Percentiles rank a stretch among this genome's conserved stretches.
These are phyloP conservation scores for Nitzschia sp. DNA, from an alignment of 108 stramenopile genomes.

Conservation along the genomic window DNA sequence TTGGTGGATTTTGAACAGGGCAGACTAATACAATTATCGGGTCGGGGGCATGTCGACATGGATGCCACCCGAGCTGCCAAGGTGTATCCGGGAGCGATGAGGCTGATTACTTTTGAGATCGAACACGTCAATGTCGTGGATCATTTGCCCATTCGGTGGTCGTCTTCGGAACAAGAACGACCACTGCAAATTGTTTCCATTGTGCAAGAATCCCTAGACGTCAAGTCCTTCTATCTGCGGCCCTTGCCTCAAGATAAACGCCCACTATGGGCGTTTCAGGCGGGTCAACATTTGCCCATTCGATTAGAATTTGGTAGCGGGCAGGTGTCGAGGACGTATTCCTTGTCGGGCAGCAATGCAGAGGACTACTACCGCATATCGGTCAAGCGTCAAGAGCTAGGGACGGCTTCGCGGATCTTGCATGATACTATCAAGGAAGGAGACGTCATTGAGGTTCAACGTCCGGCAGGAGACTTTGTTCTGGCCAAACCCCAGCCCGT, in stretches of 20 bases:
- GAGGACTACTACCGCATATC: conserved; percentile 34
- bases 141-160: conserved; percentile 33
- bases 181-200: conserved; percentile 8
- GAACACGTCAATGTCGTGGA: conserved; percentile 30
- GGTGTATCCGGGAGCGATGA: conserved; percentile 23
- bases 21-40: conserved; percentile 34
- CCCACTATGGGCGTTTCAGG: conserved; percentile 18
- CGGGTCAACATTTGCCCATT: conserved; percentile 46
- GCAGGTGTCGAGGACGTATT: conserved; percentile 20
- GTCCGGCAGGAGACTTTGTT: conserved; percentile 39
- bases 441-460: conserved; percentile 14
- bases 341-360: conserved; percentile 13
- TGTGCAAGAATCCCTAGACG: conserved; percentile 24
- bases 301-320: conserved; percentile 8
- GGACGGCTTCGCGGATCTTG: conserved; percentile 24
- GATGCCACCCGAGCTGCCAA: not conserved
- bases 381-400: conserved; percentile 33
- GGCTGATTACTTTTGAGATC: conserved; percentile 20
- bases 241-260: not conserved
- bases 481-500: not conserved
- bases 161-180: not conserved
- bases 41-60: conserved; percentile 6
- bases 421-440: conserved; percentile 33
- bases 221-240: conserved; percentile 30
- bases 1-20: conserved; percentile 34